Evolutionary conservation across 2,329 filamentous ascomycete genomes (phyloP), one percentile per base, ranked within the genome.

Genomic region (Trichoderma sp.): DNA sequence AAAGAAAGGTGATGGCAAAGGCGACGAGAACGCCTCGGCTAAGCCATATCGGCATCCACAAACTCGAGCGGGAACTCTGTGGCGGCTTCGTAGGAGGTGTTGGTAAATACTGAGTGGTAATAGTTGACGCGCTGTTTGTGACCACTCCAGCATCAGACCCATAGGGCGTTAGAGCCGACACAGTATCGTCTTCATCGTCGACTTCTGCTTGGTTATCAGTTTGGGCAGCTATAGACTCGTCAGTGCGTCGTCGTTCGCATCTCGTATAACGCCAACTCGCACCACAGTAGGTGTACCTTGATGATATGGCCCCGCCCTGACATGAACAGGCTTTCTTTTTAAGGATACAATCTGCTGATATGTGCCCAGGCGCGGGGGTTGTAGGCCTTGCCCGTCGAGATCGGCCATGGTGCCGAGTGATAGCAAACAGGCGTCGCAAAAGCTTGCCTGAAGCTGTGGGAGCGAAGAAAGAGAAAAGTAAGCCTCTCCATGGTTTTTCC

Each of bases 11-110:
- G 18, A 51, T 4, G 24, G 64, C 28, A 37, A 66, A 66, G 10
- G 54, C 54, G 21, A 59, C 13, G 54, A 66, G 64, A 21, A 54
- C 30, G 16, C 5, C 28, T 28, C 43, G 43, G 16, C 18, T 58
- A 11, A 66, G 54, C 64, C 64, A 66, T 28, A 66, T 66, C 21
- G 64, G 64, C 64, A 21, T 30, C 64, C 64, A 66, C 21, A 58
- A 28, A 28, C 21, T 43, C 16, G 54, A 16, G 16, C 58, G 54
- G 37, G 64, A 39, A 37, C 5, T 18, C 10, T 55, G 63, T 16
- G 63, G 54, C 52, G 52, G 34, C 49, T 66, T 59, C 16, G 64
- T n/a, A 1, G 64, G 63, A 18, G 54, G 64, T 6, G 39, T 26
- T 4, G 11, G 3, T 51, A 54, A 59, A 28, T 30, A 39, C 21